phyloP scores from a whole-genome alignment of 441 rosid species.

The Croton laevigatus region DNA sequence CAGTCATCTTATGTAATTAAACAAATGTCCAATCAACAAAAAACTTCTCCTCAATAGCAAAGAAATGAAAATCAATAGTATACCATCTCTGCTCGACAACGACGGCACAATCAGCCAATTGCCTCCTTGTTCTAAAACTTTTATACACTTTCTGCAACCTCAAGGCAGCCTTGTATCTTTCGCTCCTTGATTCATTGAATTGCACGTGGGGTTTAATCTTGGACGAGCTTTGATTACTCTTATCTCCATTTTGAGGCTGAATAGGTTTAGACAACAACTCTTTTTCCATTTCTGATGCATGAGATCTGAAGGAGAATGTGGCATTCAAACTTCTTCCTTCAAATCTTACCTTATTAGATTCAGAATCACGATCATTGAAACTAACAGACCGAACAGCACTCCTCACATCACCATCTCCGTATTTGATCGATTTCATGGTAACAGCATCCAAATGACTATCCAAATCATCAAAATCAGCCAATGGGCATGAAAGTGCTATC shows the following conservation, averaged over 20 bases:
- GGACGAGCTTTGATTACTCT: neutral
- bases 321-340: constrained; percentile 49
- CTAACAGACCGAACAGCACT: constrained; percentile 47
- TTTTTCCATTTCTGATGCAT: constrained; percentile 28
- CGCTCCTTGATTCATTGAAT: neutral
- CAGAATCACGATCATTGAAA: constrained; percentile 35
- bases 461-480: constrained; percentile 40
- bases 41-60: neutral
- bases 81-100: constrained; percentile 95
- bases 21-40: neutral
- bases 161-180: constrained; percentile 58
- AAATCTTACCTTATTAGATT: constrained; percentile 48
- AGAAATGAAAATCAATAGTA: neutral
- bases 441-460: constrained; percentile 45
- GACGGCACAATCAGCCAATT: constrained; percentile 92
- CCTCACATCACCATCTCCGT: constrained; percentile 29
- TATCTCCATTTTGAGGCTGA: constrained; percentile 24
- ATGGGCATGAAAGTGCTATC: constrained; percentile 40
- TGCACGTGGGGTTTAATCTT: constrained; percentile 28
- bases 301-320: constrained; percentile 41
- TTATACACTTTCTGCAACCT: constrained; percentile 87
- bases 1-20: neutral
- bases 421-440: constrained; percentile 48
- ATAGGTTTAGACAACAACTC: constrained; percentile 19
- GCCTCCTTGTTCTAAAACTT: constrained; percentile 87